These are phyloP conservation scores for Geum urbanum DNA, from an alignment of 306 rosid species.

Conservation along the genomic window DNA sequence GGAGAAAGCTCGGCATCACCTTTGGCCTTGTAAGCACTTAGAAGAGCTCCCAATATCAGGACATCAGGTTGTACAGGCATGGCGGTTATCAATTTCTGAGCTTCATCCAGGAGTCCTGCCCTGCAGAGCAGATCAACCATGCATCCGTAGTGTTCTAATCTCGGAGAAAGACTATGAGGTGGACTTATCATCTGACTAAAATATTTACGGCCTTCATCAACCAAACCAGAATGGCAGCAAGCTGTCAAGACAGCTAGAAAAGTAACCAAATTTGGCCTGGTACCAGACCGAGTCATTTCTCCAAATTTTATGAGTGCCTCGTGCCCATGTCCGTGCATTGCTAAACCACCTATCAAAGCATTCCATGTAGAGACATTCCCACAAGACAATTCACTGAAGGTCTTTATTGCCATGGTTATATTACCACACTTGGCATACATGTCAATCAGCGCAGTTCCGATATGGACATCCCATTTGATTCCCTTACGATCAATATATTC, in stretches of 20 bases:
- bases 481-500: constrained; percentile 46
- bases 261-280: constrained; percentile 66
- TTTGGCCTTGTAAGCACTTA: constrained; percentile 48
- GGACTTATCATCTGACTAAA: constrained; percentile 48
- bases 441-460: constrained; percentile 69
- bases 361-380: constrained; percentile 75
- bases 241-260: constrained; percentile 71
- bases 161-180: constrained; percentile 43
- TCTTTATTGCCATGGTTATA: constrained; percentile 45
- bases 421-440: constrained; percentile 80
- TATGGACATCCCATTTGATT: constrained; percentile 63
- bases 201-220: constrained; percentile 54
- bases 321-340: constrained; percentile 54
- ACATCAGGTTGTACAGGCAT: constrained; percentile 86
- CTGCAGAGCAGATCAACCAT: constrained; percentile 73
- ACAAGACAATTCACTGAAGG: constrained; percentile 45
- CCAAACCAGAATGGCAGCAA: constrained; percentile 75
- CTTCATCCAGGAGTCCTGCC: constrained; percentile 66
- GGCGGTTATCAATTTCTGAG: constrained; percentile 51
- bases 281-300: constrained; percentile 46
- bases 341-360: constrained; percentile 63
- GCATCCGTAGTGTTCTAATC: constrained; percentile 76
- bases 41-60: constrained; percentile 66
- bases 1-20: constrained; percentile 51
- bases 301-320: constrained; percentile 54